Evolutionary conservation across 1,139 yeast species (phyloP).

Genomic region (Yamadazyma spencermartinsiae): DNA sequence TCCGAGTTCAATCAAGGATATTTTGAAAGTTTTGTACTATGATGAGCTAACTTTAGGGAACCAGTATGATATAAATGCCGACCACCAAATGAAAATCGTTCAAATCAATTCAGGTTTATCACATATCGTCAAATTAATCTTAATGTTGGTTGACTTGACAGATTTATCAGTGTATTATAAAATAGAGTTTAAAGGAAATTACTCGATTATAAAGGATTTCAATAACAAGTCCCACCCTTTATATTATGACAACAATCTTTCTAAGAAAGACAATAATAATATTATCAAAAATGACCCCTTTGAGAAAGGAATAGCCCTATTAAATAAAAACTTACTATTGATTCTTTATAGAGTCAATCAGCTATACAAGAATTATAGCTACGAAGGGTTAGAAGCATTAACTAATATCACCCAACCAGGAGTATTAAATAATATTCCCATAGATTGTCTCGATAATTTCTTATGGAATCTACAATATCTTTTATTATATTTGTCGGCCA

Average conservation of each 20-base stretch:
- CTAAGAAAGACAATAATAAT: slow-evolving; percentile 20
- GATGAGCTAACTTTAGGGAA: slow-evolving; percentile 16
- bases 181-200: slow-evolving; percentile 26
- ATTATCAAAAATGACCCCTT: slow-evolving; percentile 27
- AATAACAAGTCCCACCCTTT: slow-evolving; percentile 21
- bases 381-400: slow-evolving; percentile 1
- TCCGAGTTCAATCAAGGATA: slow-evolving; percentile 32
- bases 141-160: slow-evolving; percentile 26
- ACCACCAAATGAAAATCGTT: slow-evolving; percentile 17
- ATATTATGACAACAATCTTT: slow-evolving; percentile 25
- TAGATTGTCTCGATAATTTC: slow-evolving; percentile 43
- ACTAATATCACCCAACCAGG: slow-evolving; percentile 2
- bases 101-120: slow-evolving; percentile 36
- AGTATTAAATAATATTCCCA: slow-evolving; percentile 28
- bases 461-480: slow-evolving; percentile 45
- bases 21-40: slow-evolving; percentile 33
- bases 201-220: slow-evolving; percentile 29
- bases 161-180: slow-evolving; percentile 28
- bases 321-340: slow-evolving; percentile 32
- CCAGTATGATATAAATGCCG: slow-evolving; percentile 11
- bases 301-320: slow-evolving; percentile 35
- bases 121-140: slow-evolving; percentile 30
- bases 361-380: slow-evolving; percentile 7
- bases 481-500: slow-evolving; percentile 36
- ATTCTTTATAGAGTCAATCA: slow-evolving; percentile 27